Evolutionary conservation across 352 stramenopile genomes (phyloP).

Genomic region (Pythium periplocum): DNA sequence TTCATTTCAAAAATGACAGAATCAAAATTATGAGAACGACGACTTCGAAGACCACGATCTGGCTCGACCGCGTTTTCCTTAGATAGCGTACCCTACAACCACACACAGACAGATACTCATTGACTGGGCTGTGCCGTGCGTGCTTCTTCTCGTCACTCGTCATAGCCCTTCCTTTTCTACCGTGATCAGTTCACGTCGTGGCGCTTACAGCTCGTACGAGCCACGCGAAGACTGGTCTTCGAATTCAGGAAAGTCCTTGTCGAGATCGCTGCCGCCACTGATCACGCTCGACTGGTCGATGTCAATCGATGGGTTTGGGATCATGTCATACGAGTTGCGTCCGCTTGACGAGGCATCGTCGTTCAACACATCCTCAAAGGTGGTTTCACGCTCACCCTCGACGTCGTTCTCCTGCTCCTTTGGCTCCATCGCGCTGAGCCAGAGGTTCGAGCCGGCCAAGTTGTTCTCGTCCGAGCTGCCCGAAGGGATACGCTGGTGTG

Average conservation of each 20-base stretch:
- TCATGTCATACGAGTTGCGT: slow-evolving; percentile 60
- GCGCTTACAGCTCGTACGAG: slow-evolving; percentile 70
- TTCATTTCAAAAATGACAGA: too few species aligned
- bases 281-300: slow-evolving; percentile 68
- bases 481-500: slow-evolving; percentile 24
- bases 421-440: slow-evolving; percentile 77
- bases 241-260: slow-evolving; percentile 73
- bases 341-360: slow-evolving; percentile 33
- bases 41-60: too few species aligned
- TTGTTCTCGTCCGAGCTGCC: slow-evolving; percentile 18
- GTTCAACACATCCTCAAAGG: slow-evolving; percentile 27
- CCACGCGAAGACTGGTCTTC: slow-evolving; percentile 67
- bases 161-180: background rate
- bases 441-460: slow-evolving; percentile 57
- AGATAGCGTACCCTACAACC: too few species aligned
- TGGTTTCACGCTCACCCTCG: slow-evolving; percentile 41
- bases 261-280: slow-evolving; percentile 57
- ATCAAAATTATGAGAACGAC: too few species aligned
- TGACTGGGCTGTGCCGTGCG: too few species aligned
- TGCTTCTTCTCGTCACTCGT: too few species aligned
- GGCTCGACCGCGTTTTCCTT: too few species aligned
- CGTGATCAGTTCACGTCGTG: background rate
- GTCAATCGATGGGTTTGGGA: slow-evolving; percentile 25
- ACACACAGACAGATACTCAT: too few species aligned
- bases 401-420: slow-evolving; percentile 59